Evolutionary conservation across 1,284 basidiomycete genomes (phyloP), one percentile per base, ranked within the genome.

Genomic region (Agaricales sp.): DNA sequence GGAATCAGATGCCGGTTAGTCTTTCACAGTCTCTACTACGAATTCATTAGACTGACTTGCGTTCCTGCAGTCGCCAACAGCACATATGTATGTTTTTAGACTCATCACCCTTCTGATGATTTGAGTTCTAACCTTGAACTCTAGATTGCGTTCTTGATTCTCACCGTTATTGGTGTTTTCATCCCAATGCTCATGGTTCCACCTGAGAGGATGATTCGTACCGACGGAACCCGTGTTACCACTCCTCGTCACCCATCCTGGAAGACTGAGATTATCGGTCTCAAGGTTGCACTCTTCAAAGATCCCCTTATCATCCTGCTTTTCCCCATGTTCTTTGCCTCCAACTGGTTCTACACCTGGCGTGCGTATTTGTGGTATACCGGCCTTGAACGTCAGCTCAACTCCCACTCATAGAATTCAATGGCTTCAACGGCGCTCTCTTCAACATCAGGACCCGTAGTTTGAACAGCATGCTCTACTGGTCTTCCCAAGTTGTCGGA

Each of bases 301-400:
- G 80, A 82, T 56, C 80, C 80, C 0, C 63, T 70, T 61, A 72
- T 82, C 50, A 46, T 82, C 16, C 59, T 82, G 11, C 64, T 82
- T 20, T 80, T 82, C 65, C 80, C 80, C 4, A 78, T 82, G 74
- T 82, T 82, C 64, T 73, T 87, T 52, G 76, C 80, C 3, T 80
- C 80, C 43, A 87, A 87, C 61, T 88, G 82, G 75, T 87, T 87
- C 62, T 85, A 87, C 58, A 79, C 81, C 11, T 84, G 80, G 80
- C 80, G 78, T 80, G 55, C 58, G 76, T 69, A 4, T 46, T 38
- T 11, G 19, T 49, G 37, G 3, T 43, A 14, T 41, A 46, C 14
- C 12, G 16, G 8, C 18, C 6, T 11, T 22, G 44, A 21, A 8
- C 4, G 4, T 6, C 4, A 6, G 18, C 11, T 45, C 4, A 45